A percentile compares a stretch with the other conserved stretches of the same genome.
phyloP scores from a whole-genome alignment of 148 eudicot genomes.

The Tetragonia tetragonoides region DNA sequence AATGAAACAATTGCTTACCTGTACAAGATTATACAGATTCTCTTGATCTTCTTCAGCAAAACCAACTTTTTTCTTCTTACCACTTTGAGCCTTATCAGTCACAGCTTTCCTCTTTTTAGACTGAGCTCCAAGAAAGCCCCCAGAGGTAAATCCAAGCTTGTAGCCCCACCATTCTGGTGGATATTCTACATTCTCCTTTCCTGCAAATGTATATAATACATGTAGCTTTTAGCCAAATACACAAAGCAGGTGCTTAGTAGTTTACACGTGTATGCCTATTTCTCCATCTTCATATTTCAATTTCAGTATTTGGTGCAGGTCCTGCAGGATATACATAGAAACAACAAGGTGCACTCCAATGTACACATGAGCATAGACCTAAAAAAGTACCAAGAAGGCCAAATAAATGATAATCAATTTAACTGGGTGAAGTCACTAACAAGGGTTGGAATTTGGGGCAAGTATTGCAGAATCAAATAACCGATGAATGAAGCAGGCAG shows the following conservation, averaged over 20 bases:
- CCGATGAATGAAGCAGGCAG: background rate
- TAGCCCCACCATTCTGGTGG: slow-evolving; percentile 91
- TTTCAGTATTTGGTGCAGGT: background rate
- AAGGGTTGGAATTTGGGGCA: background rate
- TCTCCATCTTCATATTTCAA: background rate
- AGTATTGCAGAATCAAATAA: background rate
- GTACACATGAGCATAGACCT: background rate
- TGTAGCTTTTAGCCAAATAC: background rate
- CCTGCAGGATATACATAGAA: background rate
- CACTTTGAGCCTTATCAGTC: slow-evolving; percentile 29
- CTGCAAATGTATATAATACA: slow-evolving; percentile 32
- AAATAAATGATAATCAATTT: background rate
- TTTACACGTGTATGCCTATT: background rate
- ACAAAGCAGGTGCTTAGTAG: background rate
- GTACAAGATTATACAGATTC: slow-evolving; percentile 85
- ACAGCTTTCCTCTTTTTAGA: slow-evolving; percentile 59
- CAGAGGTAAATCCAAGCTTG: slow-evolving; percentile 71
- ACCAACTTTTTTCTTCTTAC: slow-evolving; percentile 42
- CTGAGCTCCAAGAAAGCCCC: slow-evolving; percentile 85
- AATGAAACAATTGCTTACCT: slow-evolving; percentile 44
- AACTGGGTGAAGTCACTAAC: background rate
- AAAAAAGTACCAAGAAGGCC: background rate
- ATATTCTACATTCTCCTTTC: slow-evolving; percentile 32
- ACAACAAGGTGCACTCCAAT: background rate
- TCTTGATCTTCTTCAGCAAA: slow-evolving; percentile 95